Evolutionary conservation across 306 rosid genomes (phyloP), one percentile per base, ranked within the genome.

Genomic region (Dryas drummondii): DNA sequence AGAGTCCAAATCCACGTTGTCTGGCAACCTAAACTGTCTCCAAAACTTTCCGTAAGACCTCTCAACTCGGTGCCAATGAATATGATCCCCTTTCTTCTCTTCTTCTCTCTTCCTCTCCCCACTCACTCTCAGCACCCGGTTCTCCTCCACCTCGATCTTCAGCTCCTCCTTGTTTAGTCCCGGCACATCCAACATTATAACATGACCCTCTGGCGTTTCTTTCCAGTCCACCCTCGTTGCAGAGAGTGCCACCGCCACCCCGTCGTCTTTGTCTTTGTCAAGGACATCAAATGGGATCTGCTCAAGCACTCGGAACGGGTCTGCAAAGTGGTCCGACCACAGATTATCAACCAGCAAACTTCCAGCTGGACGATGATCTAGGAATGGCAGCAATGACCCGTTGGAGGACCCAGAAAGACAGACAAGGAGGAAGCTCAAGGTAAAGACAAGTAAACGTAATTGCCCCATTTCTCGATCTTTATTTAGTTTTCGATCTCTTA

Each of bases 171-270:
- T 88, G 44, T 22, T 83, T 54, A 87, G 0, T 53, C 93, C 93
- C 0, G 93, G 93, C 73, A 88, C 93, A 3, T 91, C 96, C 67
- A 91, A 6, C 80, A 58, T 85, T n/a, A 91, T 91, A 6, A 78
- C 79, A 45, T 88, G 96, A 0, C 85, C 82, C 53, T 91, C 90
- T 3, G 87, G 74, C 2, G 90, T 87, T 82, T 91, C 93, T 71
- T 87, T 91, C 96, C 93, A 91, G 79, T 88, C 93, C 12, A 82
- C 93, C 69, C 85, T 87, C 0, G 82, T 86, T 3, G 72, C 84
- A 26, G 87, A 82, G 4, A 88, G 45, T 15, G 75, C 50, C 75
- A 50, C 50, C 44, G 19, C 14, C 61, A 22, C 14, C 61, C 71
- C 64, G 16, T 88, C 91, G 0, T 58, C 79, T 49, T 75, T 88